Evolutionary conservation across 345 rosid species (phyloP), one percentile per base, ranked within the genome.

Genomic region (Boechera divaricarpa): DNA sequence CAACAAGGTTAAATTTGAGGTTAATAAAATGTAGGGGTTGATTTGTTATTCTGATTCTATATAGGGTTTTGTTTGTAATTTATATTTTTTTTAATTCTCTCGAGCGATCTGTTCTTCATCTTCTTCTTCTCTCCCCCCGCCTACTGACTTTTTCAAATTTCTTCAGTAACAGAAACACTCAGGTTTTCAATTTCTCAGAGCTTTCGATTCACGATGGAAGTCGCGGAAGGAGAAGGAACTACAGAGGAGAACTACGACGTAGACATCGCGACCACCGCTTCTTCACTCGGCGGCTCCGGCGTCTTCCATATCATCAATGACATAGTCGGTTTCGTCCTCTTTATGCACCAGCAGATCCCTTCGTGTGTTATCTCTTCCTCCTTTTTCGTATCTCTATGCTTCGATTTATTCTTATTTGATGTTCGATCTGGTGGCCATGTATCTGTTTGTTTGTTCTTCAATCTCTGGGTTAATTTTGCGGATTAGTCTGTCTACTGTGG

Each of bases 271-370:
- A 78, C 90, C 33, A 79, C 51, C 54, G 76, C 87, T 3, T 87
- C 81, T 36, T 85, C 81, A 47, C 64, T 91, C 11, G 84, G 82
- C 65, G 74, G 70, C 82, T 84, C 93, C 36, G 69, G 77, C 33
- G 65, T 85, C 69, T 91, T 82, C 83, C 94, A 89, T 78, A 77
- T 92, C 80, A 76, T 87, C 80, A 89, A 82, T 61, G 89, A 85
- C 76, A 73, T 85, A 55, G 29, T 87, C 31, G 98, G 86, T 73
- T 92, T 92, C 80, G 79, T 88, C 66, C 97, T 95, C 84, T 95
- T 85, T 75, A 92, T 92, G 99, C 94, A 92, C 77, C 97, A 88
- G 83, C 98, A 95, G 87, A 92, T 95, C 80, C 97, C 99, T 66
- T 87, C 89, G 96, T 95, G 48, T 54, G 90, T 67, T 64, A 26